These are phyloP conservation scores for Pseudevernia furfuracea DNA, from an alignment of 495 filamentous ascomycete species.

Conservation along the genomic window DNA sequence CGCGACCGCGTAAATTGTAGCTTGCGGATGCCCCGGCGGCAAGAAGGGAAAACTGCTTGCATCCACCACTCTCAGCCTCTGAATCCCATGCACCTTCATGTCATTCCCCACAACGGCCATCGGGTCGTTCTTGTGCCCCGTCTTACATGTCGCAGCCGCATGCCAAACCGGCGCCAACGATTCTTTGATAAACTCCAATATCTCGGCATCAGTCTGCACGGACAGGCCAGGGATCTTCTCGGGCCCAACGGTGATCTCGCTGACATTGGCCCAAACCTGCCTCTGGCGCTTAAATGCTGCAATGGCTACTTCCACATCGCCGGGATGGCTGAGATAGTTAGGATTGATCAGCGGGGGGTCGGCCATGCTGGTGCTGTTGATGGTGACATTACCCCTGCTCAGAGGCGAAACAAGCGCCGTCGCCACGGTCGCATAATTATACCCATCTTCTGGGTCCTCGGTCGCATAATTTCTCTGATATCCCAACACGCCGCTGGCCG, in stretches of 20 bases:
- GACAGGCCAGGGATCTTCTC: constrained; percentile 46
- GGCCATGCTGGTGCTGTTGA: constrained; percentile 34
- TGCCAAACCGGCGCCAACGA: constrained; percentile 47
- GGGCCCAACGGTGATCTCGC: constrained; percentile 34
- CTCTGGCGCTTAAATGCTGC: constrained; percentile 47
- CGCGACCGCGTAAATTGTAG: constrained; percentile 30
- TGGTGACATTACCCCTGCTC: constrained; percentile 48
- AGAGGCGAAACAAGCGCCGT: constrained; percentile 38
- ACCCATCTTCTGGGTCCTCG: constrained; percentile 35
- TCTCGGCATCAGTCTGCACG: constrained; percentile 44
- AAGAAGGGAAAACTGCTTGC: constrained; percentile 58
- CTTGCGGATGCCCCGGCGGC: constrained; percentile 53
- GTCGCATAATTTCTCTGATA: constrained; percentile 20
- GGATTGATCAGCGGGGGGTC: constrained; percentile 49
- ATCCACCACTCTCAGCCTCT: constrained; percentile 54
- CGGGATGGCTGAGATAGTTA: constrained; percentile 45
- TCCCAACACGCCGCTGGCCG: constrained; percentile 24
- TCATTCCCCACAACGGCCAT: constrained; percentile 48
- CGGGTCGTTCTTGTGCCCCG: constrained; percentile 44
- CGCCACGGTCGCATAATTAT: constrained; percentile 40
- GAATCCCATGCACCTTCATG: constrained; percentile 49
- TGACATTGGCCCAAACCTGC: constrained; percentile 34
- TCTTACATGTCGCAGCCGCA: constrained; percentile 47
- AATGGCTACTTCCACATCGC: constrained; percentile 49
- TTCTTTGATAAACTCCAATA: constrained; percentile 38